Conservation (phyloP, 768 basidiomycete genomes). For the Tulasnella sp. region DNA sequence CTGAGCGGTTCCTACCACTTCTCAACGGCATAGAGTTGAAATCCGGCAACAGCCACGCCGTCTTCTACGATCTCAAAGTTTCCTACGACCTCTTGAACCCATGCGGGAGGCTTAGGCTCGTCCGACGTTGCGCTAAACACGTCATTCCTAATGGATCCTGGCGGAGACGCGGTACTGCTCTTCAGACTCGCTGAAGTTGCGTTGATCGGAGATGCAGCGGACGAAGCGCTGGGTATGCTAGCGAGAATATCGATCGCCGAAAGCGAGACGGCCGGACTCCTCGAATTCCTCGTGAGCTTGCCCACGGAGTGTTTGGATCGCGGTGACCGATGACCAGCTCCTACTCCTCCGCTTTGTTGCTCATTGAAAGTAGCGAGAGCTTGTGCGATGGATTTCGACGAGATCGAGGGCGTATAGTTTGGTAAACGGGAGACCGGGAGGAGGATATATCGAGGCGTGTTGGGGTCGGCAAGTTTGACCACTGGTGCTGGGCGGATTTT, state of each 20-base stretch:
- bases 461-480: background rate
- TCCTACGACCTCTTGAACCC: slow-evolving; percentile 5
- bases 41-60: slow-evolving; percentile 42
- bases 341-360: background rate
- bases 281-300: slow-evolving; percentile 1
- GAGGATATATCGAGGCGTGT: slow-evolving; percentile 14
- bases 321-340: background rate
- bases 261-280: background rate
- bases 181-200: background rate
- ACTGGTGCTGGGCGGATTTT: background rate
- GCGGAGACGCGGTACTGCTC: background rate
- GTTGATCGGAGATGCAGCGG: background rate
- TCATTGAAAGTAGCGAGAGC: background rate
- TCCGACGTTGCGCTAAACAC: slow-evolving; percentile 1
- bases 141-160: background rate
- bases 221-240: background rate
- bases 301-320: background rate
- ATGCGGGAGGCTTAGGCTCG: background rate
- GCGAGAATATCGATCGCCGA: slow-evolving; percentile 5
- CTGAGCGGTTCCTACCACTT: slow-evolving; percentile 45
- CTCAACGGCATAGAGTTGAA: slow-evolving; percentile 80
- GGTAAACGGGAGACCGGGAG: slow-evolving; percentile 9
- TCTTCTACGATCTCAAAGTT: slow-evolving; percentile 41
- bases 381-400: background rate
- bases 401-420: background rate